phyloP scores from a whole-genome alignment of 257 asterid species.

The Knoxia roxburghii region DNA sequence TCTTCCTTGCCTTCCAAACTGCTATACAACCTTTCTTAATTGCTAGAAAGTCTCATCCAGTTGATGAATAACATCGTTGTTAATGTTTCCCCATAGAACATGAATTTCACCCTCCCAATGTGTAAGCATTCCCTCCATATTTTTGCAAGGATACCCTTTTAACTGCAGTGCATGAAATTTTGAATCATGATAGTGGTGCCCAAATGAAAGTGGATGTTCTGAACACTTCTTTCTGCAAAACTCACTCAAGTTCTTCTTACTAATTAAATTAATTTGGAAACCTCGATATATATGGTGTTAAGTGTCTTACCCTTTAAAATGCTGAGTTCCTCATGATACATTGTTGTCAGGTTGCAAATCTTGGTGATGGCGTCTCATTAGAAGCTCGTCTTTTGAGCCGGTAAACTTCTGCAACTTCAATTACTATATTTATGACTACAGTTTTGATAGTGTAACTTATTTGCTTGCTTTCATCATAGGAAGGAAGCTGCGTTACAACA shows the following conservation, averaged over 20 bases:
- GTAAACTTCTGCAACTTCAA: conserved; percentile 26
- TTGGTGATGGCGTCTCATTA: conserved; percentile 92
- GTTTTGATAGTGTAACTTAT: conserved; percentile 5
- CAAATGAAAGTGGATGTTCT: neutral
- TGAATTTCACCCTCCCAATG: neutral
- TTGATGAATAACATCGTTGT: neutral
- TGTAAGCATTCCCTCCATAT: neutral
- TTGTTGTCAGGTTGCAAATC: conserved; percentile 60
- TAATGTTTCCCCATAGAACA: neutral
- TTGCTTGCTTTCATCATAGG: conserved; percentile 35
- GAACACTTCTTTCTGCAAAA: neutral
- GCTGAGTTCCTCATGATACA: neutral
- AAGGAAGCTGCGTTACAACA: conserved; percentile 94
- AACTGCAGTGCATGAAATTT: neutral
- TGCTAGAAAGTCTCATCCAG: neutral
- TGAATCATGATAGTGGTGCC: neutral
- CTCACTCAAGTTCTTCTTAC: neutral
- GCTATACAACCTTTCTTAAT: neutral
- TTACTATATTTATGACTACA: neutral
- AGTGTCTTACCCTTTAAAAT: neutral
- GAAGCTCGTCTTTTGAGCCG: conserved; percentile 96
- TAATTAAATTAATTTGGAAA: neutral
- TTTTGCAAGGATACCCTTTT: neutral
- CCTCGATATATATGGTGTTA: neutral
- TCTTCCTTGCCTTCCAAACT: neutral